Evolutionary conservation across 2,329 filamentous ascomycete genomes (phyloP).

Genomic region (Leptographium flavum): DNA sequence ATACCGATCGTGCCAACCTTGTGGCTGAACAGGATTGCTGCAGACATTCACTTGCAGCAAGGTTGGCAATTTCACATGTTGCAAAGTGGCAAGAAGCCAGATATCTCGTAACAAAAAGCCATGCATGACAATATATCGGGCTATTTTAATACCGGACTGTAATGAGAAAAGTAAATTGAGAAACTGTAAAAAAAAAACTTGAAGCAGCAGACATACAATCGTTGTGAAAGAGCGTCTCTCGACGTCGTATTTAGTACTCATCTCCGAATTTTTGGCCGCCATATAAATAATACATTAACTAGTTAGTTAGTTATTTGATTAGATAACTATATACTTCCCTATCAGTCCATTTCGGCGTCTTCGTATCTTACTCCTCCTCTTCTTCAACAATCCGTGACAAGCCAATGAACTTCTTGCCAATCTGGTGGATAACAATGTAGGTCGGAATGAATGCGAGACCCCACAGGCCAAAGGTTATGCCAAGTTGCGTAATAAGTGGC

Average conservation of each 20-base stretch:
- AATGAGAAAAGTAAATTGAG: no score
- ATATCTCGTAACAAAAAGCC: neutral
- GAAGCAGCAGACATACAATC: no score
- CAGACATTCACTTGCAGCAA: neutral
- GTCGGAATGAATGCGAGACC: neutral
- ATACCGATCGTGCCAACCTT: neutral
- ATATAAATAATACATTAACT: no score
- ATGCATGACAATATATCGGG: no score
- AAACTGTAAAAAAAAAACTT: no score
- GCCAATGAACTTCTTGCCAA: neutral
- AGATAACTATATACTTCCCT: no score
- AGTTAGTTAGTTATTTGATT: no score
- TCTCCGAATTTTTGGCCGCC: no score
- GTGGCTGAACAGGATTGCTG: neutral
- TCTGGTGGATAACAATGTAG: neutral
- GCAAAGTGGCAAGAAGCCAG: neutral
- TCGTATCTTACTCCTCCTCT: neutral
- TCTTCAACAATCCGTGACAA: neutral
- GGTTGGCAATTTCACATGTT: conserved; percentile 3
- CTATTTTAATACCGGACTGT: no score
- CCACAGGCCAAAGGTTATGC: neutral
- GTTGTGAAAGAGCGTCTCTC: no score
- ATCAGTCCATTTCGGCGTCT: no score
- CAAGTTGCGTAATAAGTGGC: neutral
- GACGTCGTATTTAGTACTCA: no score